Evolutionary conservation across 495 filamentous ascomycete species (phyloP), one percentile per base, ranked within the genome.

Genomic region (Podospora sp.): DNA sequence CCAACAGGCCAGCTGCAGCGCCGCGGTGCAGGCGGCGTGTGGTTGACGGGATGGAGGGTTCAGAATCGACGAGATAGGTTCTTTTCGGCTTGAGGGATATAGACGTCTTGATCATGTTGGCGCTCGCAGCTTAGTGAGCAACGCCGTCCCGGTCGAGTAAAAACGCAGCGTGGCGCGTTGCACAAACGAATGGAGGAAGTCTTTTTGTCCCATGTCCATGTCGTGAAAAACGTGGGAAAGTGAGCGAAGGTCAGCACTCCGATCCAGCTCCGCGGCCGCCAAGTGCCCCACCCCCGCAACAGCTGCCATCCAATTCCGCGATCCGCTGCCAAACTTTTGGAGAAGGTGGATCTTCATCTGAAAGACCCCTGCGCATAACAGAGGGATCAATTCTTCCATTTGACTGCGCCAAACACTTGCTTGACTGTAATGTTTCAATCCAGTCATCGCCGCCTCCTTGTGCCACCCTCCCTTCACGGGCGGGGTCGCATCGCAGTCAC

Each of bases 301-400:
- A n/a, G 22, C 22, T 3, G 22, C 20, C 16, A 29, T 29, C 22
- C 22, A 25, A 12, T 18, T 33, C 27, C 1, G 22, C 56, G 26
- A 59, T 50, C 20, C 8, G 33, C 8, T 24, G 18, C 11, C 20
- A 49, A 6, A 40, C 20, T 62, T 26, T 33, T 22, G 35, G 29
- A 6, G 35, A 33, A 4, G 59, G 59, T 40, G 59, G 29, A 62
- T 62, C 59, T 3, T 40, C 35, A 62, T 62, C 59, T 62, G 59
- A 49, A 62, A 16, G 35, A 40, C 29, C 59, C 59, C 35, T 27
- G 59, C 24, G 59, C 59, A 62, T 62, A 33, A 46, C 59, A 62
- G 35, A 6, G 21, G 22, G 52, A 55, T 59, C 35, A 62, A 49
- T 62, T 62, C 50, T 62, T 25, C 40, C 11, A 27, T 9, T 62